Evolutionary conservation across 345 rosid species (phyloP).

Genomic region (Syzygium aqueum): DNA sequence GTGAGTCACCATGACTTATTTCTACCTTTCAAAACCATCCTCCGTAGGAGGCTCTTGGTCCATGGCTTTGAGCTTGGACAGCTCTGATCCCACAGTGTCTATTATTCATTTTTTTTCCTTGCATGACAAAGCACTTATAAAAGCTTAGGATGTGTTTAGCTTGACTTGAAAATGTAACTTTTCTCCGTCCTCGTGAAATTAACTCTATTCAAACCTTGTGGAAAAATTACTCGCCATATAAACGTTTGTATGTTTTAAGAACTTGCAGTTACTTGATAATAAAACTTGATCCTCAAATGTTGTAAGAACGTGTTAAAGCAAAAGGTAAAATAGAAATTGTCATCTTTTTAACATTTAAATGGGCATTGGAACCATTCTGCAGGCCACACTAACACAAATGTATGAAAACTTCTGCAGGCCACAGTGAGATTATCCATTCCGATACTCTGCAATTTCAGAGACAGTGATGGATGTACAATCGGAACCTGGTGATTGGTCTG

Average conservation of each 20-base stretch:
- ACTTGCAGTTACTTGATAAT: not conserved
- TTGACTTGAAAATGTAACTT: not conserved
- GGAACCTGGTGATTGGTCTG: not conserved
- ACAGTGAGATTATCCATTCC: not conserved
- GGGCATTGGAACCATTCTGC: not conserved
- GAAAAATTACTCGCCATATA: not conserved
- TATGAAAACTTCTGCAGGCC: slow-evolving; percentile 3
- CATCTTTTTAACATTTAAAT: not conserved
- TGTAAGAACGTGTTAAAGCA: not conserved
- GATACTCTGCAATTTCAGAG: not conserved
- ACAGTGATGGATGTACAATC: not conserved
- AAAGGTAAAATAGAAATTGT: not conserved
- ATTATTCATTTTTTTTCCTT: not conserved
- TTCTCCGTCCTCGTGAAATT: not conserved
- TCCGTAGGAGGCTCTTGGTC: not conserved
- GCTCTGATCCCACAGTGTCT: not conserved
- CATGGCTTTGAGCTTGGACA: not conserved
- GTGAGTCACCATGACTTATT: slow-evolving; percentile 8
- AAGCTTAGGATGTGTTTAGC: not conserved
- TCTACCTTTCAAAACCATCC: not conserved
- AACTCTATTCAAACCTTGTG: not conserved
- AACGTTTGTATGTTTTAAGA: not conserved
- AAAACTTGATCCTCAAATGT: not conserved
- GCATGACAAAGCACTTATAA: not conserved
- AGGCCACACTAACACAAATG: not conserved